A percentile compares a stretch with the other conserved stretches of the same genome.
phyloP scores from a whole-genome alignment of 2,329 filamentous ascomycete species.

The Botrytis aclada region DNA sequence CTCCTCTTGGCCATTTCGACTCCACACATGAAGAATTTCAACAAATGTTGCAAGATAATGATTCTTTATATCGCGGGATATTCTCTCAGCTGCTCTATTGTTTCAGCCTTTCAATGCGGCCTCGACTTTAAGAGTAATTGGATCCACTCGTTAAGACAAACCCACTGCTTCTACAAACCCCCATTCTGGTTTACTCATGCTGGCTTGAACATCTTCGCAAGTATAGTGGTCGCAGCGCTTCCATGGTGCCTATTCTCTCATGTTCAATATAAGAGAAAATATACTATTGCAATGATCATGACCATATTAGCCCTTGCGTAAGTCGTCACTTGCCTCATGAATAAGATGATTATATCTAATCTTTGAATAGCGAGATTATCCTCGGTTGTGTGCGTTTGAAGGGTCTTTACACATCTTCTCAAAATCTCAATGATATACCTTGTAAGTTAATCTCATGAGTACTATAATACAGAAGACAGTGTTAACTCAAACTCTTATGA shows the following conservation, averaged over 20 bases:
- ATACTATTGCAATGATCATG: slow-evolving; percentile 20
- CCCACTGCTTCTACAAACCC: slow-evolving; percentile 23
- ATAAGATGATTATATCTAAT: neutral
- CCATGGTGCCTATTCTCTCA: slow-evolving; percentile 21
- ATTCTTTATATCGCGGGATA: slow-evolving; percentile 22
- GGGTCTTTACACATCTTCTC: slow-evolving; percentile 1
- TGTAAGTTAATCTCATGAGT: neutral
- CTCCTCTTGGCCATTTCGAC: slow-evolving; percentile 24
- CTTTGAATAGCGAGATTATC: neutral
- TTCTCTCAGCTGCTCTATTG: slow-evolving; percentile 18
- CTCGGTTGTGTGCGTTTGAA: slow-evolving; percentile 8
- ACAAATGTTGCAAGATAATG: slow-evolving; percentile 17
- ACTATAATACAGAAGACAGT: neutral
- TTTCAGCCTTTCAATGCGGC: slow-evolving; percentile 24
- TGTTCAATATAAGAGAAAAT: slow-evolving; percentile 22
- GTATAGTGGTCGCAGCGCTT: slow-evolving; percentile 14
- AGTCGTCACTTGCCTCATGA: neutral
- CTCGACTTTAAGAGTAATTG: slow-evolving; percentile 21
- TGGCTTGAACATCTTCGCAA: slow-evolving; percentile 21
- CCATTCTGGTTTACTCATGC: slow-evolving; percentile 25
- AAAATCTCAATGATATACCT: neutral
- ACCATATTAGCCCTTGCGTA: slow-evolving; percentile 18
- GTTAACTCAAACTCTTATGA: slow-evolving; percentile 1
- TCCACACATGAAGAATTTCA: slow-evolving; percentile 21
- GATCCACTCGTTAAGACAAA: slow-evolving; percentile 16